Conservation (phyloP, 164 flowering plant genomes). For the Saururus chinensis region DNA sequence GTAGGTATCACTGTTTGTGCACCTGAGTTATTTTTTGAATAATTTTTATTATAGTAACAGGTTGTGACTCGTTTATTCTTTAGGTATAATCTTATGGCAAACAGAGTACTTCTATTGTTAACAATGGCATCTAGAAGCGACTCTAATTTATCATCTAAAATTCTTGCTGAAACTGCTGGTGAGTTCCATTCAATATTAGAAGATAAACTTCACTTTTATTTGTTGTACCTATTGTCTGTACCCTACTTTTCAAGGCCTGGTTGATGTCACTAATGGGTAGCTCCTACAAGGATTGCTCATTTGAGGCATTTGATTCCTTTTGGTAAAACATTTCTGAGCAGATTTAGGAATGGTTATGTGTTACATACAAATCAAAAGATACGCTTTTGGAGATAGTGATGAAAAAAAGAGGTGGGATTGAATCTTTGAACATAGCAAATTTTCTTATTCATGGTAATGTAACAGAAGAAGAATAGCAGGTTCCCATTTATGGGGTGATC, state of each 20-base stretch:
- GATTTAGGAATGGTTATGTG: not conserved
- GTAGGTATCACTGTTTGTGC: too few species aligned
- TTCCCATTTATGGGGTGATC: too few species aligned
- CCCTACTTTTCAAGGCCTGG: not conserved
- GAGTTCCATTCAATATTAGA: slow-evolving; percentile 10
- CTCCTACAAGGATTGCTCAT: not conserved
- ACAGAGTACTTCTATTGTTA: slow-evolving; percentile 72
- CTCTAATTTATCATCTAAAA: slow-evolving; percentile 43
- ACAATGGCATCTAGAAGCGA: slow-evolving; percentile 78
- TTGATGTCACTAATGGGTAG: not conserved
- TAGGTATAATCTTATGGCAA: slow-evolving; percentile 99
- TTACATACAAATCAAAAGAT: not conserved
- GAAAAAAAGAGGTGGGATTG: not conserved
- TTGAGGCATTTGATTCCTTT: not conserved
- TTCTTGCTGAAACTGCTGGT: slow-evolving; percentile 81
- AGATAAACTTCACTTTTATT: not conserved
- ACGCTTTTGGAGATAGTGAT: too few species aligned
- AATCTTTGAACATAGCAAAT: too few species aligned
- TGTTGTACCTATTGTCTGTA: too few species aligned
- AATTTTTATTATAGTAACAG: not conserved
- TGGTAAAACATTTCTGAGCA: not conserved
- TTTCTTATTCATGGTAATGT: not conserved
- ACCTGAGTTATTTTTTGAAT: not conserved
- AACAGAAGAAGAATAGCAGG: too few species aligned
- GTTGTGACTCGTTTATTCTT: not conserved